phyloP scores from a whole-genome alignment of 352 stramenopile genomes.

The Thraustotheca clavata region DNA sequence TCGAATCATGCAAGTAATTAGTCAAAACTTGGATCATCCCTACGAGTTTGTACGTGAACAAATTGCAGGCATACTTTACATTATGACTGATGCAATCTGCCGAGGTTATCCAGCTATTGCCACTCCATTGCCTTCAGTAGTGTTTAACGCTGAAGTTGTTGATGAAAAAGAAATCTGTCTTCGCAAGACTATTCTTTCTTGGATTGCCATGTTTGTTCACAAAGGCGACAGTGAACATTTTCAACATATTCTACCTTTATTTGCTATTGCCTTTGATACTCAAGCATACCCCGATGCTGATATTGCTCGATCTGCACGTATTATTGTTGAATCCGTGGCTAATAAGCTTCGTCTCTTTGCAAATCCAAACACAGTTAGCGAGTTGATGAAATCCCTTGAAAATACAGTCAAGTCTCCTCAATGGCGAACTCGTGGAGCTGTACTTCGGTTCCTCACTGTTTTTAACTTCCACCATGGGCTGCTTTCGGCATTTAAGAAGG shows the following conservation, averaged over 20 bases:
- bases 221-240: constrained; percentile 40
- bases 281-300: constrained; percentile 64
- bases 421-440: constrained; percentile 62
- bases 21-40: constrained; percentile 39
- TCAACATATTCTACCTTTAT: constrained; percentile 36
- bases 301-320: constrained; percentile 54
- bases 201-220: constrained; percentile 45
- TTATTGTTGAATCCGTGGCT: constrained; percentile 44
- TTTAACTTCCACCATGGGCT: constrained; percentile 73
- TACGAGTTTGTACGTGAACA: constrained; percentile 77
- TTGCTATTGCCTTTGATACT: constrained; percentile 53
- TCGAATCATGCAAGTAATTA: neutral
- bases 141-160: constrained; percentile 12
- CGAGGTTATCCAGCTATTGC: neutral
- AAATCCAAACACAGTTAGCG: constrained; percentile 4
- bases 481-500: constrained; percentile 31
- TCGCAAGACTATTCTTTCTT: constrained; percentile 64
- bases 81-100: constrained; percentile 31
- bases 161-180: constrained; percentile 32
- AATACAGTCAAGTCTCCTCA: constrained; percentile 30
- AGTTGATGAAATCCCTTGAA: constrained; percentile 38
- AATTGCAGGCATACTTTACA: constrained; percentile 44
- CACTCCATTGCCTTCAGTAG: neutral
- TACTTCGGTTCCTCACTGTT: constrained; percentile 62
- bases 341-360: constrained; percentile 42